Conservation (phyloP, 2,329 filamentous ascomycete genomes). For the Aspergillus sp. region DNA sequence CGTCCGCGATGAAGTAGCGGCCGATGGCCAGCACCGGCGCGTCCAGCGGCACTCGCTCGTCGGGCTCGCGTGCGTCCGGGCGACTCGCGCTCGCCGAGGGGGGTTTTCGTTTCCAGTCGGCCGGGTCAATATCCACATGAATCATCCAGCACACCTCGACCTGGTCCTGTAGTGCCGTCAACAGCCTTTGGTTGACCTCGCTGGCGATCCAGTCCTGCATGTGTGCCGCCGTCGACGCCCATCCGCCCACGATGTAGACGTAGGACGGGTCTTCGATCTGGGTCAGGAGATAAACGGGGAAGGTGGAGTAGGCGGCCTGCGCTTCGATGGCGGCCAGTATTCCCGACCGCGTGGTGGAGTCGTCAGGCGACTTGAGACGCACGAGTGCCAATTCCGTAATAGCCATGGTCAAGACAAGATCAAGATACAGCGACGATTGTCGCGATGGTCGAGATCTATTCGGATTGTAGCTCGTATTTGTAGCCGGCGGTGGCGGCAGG, state of each 20-base stretch:
- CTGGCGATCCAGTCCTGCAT: conserved; percentile 45
- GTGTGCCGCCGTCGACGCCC: conserved; percentile 46
- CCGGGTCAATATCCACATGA: conserved; percentile 40
- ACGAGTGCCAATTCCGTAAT: conserved; percentile 50
- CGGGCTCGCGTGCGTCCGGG: neutral
- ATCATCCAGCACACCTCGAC: conserved; percentile 46
- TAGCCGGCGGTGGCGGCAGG: neutral
- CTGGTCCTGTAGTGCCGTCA: conserved; percentile 36
- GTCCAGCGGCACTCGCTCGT: conserved; percentile 24
- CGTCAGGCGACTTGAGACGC: conserved; percentile 28
- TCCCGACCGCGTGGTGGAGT: conserved; percentile 24
- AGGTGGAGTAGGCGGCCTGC: conserved; percentile 39
- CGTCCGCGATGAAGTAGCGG: conserved; percentile 31
- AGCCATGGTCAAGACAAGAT: neutral
- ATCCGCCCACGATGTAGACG: conserved; percentile 48
- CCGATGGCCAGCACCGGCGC: conserved; percentile 33
- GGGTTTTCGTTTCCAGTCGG: neutral
- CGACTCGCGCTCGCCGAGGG: neutral
- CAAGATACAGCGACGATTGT: neutral
- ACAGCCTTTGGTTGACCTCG: conserved; percentile 40
- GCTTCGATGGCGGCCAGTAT: conserved; percentile 37
- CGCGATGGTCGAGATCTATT: neutral
- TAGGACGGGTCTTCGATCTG: conserved; percentile 46
- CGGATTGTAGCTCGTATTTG: neutral
- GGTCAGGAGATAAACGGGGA: conserved; percentile 40